A percentile compares a stretch with the other conserved stretches of the same genome.
phyloP scores from a whole-genome alignment of 73 alveolate species.

The Paramecium sexaurelia region DNA sequence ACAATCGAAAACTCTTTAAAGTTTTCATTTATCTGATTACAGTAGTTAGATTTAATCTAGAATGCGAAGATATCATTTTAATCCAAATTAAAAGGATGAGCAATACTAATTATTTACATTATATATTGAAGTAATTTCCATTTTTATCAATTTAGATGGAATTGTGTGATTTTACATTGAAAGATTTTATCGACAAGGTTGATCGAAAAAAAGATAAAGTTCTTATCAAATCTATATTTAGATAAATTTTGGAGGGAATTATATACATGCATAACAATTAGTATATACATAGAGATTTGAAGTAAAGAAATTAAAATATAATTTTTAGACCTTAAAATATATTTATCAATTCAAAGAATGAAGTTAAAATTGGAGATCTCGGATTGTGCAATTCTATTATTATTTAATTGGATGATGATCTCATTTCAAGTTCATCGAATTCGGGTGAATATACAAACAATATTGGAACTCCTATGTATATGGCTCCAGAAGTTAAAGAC shows the following conservation, averaged over 20 bases:
- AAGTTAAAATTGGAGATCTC: slow-evolving; percentile 53
- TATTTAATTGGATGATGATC: not conserved
- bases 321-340: slow-evolving; percentile 18
- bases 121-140: slow-evolving; percentile 12
- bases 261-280: not conserved
- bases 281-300: slow-evolving; percentile 51
- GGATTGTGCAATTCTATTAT: not conserved
- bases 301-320: not conserved
- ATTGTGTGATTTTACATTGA: slow-evolving; percentile 28
- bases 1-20: not conserved
- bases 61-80: not conserved
- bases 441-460: not conserved
- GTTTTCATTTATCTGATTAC: slow-evolving; percentile 43
- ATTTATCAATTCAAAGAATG: slow-evolving; percentile 31
- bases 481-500: slow-evolving; percentile 50
- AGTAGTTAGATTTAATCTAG: not conserved
- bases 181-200: not conserved
- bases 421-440: no score
- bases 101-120: not conserved
- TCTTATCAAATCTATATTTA: not conserved
- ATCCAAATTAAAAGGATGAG: not conserved
- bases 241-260: slow-evolving; percentile 10
- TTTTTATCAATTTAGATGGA: slow-evolving; percentile 8
- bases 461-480: slow-evolving; percentile 55
- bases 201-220: not conserved